Percentiles rank a stretch among this genome's conserved stretches.
phyloP scores from a whole-genome alignment of 202 grass and related monocot genomes.

The Zizania palustris region DNA sequence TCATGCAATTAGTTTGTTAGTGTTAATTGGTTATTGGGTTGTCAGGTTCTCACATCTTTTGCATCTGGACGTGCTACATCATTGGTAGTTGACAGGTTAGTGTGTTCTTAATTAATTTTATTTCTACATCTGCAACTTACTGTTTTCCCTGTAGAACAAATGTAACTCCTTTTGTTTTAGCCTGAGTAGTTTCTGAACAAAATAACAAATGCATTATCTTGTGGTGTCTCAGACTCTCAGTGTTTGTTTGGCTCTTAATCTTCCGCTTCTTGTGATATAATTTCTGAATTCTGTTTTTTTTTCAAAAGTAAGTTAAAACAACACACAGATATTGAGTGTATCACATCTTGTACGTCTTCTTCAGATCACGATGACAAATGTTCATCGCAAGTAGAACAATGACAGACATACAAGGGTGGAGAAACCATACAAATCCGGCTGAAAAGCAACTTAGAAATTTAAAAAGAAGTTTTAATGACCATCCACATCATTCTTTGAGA shows the following conservation, averaged over 20 bases:
- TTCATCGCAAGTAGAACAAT: neutral
- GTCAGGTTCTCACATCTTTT: slow-evolving; percentile 98
- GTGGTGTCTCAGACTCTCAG: too few species aligned
- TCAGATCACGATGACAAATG: neutral
- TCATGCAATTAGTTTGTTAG: slow-evolving; percentile 38
- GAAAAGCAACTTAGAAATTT: neutral
- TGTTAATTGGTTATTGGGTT: slow-evolving; percentile 43
- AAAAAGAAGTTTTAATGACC: neutral
- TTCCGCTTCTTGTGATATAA: slow-evolving; percentile 2
- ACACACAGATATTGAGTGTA: neutral
- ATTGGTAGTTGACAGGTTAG: slow-evolving; percentile 95
- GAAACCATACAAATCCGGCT: neutral
- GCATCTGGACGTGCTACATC: slow-evolving; percentile 96
- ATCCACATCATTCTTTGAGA: neutral
- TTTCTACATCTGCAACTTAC: slow-evolving; percentile 6
- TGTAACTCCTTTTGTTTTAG: slow-evolving; percentile 3
- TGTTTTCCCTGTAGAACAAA: slow-evolving; percentile 10
- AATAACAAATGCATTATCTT: neutral
- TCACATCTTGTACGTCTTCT: neutral
- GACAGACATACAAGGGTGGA: too few species aligned
- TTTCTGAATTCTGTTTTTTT: slow-evolving; percentile 5
- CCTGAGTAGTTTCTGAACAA: slow-evolving; percentile 21
- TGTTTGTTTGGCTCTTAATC: slow-evolving; percentile 6
- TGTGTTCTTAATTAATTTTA: slow-evolving; percentile 19
- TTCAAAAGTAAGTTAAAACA: slow-evolving; percentile 11